Evolutionary conservation across 306 rosid species (phyloP), one percentile per base, ranked within the genome.

Genomic region (Hippophae tibetana): DNA sequence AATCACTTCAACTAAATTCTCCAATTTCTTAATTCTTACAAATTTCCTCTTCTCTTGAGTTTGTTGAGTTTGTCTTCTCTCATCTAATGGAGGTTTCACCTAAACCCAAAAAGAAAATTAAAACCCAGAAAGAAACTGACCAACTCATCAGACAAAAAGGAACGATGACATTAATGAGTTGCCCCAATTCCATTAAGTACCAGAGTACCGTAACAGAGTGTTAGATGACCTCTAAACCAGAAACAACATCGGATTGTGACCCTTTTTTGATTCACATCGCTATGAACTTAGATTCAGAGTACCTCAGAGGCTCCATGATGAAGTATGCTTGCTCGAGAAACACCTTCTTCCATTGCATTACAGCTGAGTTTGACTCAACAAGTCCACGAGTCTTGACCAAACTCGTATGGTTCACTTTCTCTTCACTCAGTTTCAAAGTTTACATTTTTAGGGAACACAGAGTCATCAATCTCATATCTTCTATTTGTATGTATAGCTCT

Each of bases 191-290:
- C 12, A 83, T 0, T 96, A 92, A 42, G 95, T 93, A 1, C 99
- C 99, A 14, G 93, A 82, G 10, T 92, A 92, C 65, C 83, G 95
- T 1, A 92, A 92, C 65, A 96, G 99, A 74, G 23, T 92, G 99
- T 57, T 75, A 88, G 13, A 60, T 42, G 2, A 62, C 83, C 13
- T 0, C 40, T 9, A 52, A 57, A 57, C 26, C 58, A 1, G 69
- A 63, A 25, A 55, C 60, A 10, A 51, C 46, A 0, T 72, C 79
- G 0, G 76, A 87, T 0, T 85, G 95, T 14, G 93, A 92, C 79
- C 78, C 86, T 0, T 81, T 95, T 0, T 27, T 92, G 18, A 88
- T 88, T 23, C 99, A 92, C 79, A 72, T 92, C 52, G 95, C 95
- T 53, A 85, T 88, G 95, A 92, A 96, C 1, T 72, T 92, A 9